Conservation (phyloP, 2,329 filamentous ascomycete genomes). For the Aspergillus floridensis region DNA sequence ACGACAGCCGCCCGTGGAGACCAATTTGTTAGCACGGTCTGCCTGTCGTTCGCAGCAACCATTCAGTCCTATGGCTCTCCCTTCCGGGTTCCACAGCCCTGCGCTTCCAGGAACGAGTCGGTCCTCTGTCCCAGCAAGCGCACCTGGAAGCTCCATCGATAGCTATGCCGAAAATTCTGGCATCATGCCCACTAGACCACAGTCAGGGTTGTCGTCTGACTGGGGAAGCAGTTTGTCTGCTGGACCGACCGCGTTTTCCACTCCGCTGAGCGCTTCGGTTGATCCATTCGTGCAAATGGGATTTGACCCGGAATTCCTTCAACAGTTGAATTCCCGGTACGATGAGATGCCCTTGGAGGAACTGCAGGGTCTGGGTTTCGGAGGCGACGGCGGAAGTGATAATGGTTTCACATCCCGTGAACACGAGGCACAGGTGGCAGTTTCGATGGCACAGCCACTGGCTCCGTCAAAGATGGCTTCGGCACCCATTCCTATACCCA, state of each 20-base stretch:
- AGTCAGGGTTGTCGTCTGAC: conserved; percentile 32
- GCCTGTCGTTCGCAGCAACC: conserved; percentile 22
- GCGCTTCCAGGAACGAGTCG: conserved; percentile 29
- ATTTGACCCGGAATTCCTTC: conserved; percentile 40
- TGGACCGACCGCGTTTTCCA: conserved; percentile 32
- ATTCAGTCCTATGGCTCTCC: conserved; percentile 27
- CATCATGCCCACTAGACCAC: conserved; percentile 24
- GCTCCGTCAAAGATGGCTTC: conserved; percentile 9
- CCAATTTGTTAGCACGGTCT: conserved; percentile 27
- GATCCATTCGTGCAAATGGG: conserved; percentile 40
- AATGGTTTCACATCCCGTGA: conserved; percentile 4
- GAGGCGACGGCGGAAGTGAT: conserved; percentile 13
- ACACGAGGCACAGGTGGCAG: conserved; percentile 1
- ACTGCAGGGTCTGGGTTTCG: conserved; percentile 29
- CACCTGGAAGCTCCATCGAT: conserved; percentile 34
- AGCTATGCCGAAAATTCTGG: conserved; percentile 37
- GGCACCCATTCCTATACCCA: conserved; percentile 23
- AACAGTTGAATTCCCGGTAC: conserved; percentile 35
- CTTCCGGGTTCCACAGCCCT: conserved; percentile 35
- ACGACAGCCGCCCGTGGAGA: conserved; percentile 33
- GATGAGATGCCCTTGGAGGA: conserved; percentile 32
- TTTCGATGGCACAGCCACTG: conserved; percentile 1
- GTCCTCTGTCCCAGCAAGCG: conserved; percentile 36
- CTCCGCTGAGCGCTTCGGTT: conserved; percentile 27
- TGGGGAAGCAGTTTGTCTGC: conserved; percentile 34